phyloP scores from a whole-genome alignment of 148 eudicot species.

The Diospyros kaki region DNA sequence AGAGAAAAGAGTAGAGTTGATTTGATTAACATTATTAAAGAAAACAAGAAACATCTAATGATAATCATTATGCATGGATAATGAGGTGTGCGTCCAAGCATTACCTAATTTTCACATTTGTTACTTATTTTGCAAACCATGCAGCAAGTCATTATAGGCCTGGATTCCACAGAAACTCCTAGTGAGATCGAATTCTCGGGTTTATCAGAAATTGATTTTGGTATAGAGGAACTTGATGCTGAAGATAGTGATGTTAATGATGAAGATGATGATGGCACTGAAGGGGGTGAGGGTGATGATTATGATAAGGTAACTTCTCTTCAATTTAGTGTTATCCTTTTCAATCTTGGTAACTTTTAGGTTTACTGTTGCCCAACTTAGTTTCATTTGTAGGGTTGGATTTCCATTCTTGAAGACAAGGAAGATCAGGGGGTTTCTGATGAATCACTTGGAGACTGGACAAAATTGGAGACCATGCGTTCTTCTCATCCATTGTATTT shows the following conservation, averaged over 20 bases:
- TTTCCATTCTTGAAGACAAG: constrained; percentile 67
- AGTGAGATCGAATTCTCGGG: constrained; percentile 70
- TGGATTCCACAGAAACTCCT: constrained; percentile 75
- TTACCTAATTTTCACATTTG: constrained; percentile 11
- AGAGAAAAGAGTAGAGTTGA: too few relatives aligned
- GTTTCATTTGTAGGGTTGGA: constrained; percentile 66
- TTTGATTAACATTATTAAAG: background rate
- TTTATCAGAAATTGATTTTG: constrained; percentile 48
- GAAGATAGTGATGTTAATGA: constrained; percentile 57
- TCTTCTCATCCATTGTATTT: constrained; percentile 95
- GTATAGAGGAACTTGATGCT: constrained; percentile 50
- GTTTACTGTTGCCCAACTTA: background rate
- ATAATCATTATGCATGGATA: background rate
- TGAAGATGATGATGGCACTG: constrained; percentile 37
- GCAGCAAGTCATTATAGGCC: constrained; percentile 97
- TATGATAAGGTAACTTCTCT: constrained; percentile 41
- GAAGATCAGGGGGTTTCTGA: constrained; percentile 64
- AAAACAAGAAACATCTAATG: background rate
- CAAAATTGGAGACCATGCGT: constrained; percentile 91
- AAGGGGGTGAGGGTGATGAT: constrained; percentile 46
- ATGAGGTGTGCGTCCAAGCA: background rate
- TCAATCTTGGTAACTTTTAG: constrained; percentile 8
- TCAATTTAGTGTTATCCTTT: constrained; percentile 13
- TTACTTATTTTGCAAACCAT: constrained; percentile 20
- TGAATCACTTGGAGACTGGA: constrained; percentile 91